These are phyloP conservation scores for Lasiodiplodia theobromae DNA, from an alignment of 2,329 filamentous ascomycete genomes.

Conservation along the genomic window DNA sequence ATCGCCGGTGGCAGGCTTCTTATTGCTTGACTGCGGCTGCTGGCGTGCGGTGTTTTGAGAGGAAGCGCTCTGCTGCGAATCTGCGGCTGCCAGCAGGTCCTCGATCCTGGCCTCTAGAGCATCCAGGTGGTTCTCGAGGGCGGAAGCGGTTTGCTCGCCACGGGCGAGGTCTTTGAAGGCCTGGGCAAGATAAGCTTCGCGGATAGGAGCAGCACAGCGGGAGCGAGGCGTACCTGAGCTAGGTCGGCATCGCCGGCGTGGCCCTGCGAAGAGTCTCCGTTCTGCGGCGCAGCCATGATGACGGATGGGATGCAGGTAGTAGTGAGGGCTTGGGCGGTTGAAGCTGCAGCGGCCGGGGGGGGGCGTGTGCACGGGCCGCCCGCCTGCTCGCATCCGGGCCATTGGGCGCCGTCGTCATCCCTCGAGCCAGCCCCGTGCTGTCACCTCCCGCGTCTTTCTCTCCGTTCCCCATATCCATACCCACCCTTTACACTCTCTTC, in stretches of 20 bases:
- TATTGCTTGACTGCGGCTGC: not conserved
- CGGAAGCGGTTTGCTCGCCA: constrained; percentile 63
- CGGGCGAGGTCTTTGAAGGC: constrained; percentile 60
- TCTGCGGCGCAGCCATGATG: constrained; percentile 44
- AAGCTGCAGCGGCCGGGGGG: not conserved
- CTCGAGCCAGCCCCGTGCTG: not conserved
- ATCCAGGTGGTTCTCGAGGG: constrained; percentile 62
- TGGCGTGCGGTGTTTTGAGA: not conserved
- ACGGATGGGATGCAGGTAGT: not conserved
- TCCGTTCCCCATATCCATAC: constrained; percentile 12
- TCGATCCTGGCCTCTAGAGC: constrained; percentile 64
- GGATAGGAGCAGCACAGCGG: not conserved
- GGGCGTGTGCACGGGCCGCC: constrained; percentile 9
- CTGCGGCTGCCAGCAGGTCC: constrained; percentile 57
- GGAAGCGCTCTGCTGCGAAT: constrained; percentile 33
- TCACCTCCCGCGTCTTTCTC: constrained; percentile 10
- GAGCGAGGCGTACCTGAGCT: constrained; percentile 39
- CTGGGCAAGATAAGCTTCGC: constrained; percentile 38
- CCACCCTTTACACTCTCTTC: not conserved
- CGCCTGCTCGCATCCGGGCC: too few relatives aligned
- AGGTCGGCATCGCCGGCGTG: constrained; percentile 43
- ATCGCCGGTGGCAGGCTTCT: not conserved
- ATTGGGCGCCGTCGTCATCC: not conserved
- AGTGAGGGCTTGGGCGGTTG: constrained; percentile 2
- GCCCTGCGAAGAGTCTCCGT: constrained; percentile 36